phyloP scores from a whole-genome alignment of 768 basidiomycete species.

The Paxillus ammoniavirescens region DNA sequence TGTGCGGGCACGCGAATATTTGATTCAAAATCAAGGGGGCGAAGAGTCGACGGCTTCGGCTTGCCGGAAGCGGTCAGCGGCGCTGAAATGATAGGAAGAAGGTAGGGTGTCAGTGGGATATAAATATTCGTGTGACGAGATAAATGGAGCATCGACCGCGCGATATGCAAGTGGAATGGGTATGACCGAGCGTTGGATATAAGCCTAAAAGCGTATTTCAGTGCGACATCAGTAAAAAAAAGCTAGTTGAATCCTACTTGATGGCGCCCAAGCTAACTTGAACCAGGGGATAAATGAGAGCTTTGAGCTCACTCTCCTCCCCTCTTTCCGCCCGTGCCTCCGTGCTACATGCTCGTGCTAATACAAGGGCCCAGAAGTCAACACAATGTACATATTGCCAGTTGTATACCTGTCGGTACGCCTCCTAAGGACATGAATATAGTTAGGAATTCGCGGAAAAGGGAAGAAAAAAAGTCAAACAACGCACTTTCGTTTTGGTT shows the following conservation, averaged over 20 bases:
- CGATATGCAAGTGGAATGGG: conserved; percentile 91
- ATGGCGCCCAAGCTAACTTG: conserved; percentile 93
- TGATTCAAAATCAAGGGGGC: conserved; percentile 86
- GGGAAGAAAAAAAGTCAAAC: neutral
- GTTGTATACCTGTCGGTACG: conserved; percentile 94
- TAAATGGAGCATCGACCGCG: conserved; percentile 85
- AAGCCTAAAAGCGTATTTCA: conserved; percentile 51
- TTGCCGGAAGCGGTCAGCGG: conserved; percentile 65
- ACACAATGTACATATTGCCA: conserved; percentile 97
- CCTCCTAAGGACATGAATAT: conserved; percentile 52
- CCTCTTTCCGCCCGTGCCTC: conserved; percentile 50
- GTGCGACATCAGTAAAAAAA: neutral
- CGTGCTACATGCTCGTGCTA: conserved; percentile 75
- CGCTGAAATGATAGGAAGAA: conserved; percentile 83
- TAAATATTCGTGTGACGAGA: conserved; percentile 81
- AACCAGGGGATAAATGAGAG: conserved; percentile 93
- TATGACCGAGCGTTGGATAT: conserved; percentile 89
- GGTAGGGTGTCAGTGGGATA: conserved; percentile 82
- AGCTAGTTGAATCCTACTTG: conserved; percentile 53
- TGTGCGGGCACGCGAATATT: conserved; percentile 84
- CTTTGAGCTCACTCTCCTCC: conserved; percentile 73
- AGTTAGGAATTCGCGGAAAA: conserved; percentile 8
- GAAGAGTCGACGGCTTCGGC: conserved; percentile 81
- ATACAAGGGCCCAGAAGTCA: conserved; percentile 93
- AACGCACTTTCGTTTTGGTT: conserved; percentile 70